Evolutionary conservation across 495 filamentous ascomycete genomes (phyloP), one percentile per base, ranked within the genome.

Genomic region (Pyronema domesticum): DNA sequence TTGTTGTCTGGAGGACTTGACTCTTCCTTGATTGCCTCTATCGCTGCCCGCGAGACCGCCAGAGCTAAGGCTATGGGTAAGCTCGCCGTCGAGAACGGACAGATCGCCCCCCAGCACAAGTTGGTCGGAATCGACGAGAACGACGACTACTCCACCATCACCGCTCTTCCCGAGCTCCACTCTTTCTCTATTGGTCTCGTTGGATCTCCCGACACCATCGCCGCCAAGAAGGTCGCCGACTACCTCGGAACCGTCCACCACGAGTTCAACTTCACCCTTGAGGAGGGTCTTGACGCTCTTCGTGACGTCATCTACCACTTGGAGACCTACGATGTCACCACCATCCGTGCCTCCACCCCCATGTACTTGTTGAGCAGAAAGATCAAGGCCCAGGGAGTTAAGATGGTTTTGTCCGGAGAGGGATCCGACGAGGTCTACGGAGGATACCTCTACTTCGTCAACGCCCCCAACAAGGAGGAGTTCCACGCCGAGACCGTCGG

Each of bases 381-480:
- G 73, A 96, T 98, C 74, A 98, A 98, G 75, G 91, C 87, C 14
- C 82, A 95, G 77, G 93, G 91, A 57, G 86, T 98, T 54, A 98
- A 98, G 78, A 98, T 98, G 91, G 91, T 98, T 55, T 76, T 98
- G 42, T 88, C 82, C 65, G 91, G 91, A 53, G 91, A 98, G 73
- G 91, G 91, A 55, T 86, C 81, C 65, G 91, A 98, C 68, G 91
- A 98, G 70, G 93, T 95, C 64, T 96, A 95, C 62, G 91, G 93
- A 55, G 91, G 91, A 40, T 98, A 98, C 71, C 82, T 98, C 17
- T 98, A 98, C 75, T 98, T 98, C 79, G 85, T 93, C 71, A 82
- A 79, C 57, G 91, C 91, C 7, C 91, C 91, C 51, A 77, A 84
- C 75, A 86, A 83, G 73, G 80, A 80, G 66, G 86, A 80, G 45